Base-by-base conservation (phyloP, 1,284 basidiomycete species). In the Tilletia walkeri region DNA sequence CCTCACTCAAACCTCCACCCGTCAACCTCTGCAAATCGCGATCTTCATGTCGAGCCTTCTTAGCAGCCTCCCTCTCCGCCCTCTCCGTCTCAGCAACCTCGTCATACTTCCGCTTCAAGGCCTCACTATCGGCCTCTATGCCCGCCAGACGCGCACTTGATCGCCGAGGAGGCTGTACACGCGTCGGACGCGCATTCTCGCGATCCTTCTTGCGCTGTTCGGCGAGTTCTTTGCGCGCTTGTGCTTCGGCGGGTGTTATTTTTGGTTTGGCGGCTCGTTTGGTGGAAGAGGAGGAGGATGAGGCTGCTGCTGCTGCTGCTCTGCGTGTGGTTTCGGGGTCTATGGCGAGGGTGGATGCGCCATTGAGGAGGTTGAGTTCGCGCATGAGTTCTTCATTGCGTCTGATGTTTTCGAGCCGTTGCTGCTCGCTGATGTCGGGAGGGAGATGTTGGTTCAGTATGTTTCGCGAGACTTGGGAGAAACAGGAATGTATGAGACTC, bases 351-450 rank as follows among this genome's bases (percentile, higher is more conserved):
- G 72, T 59, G 3, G 74, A 73, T 16, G 75, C 72, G 5, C 80
- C 79, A 9, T 74, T 75, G 41, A 74, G 71, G 50, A 82, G 72
- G 38, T 78, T 76, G 10, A 82, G 74, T 69, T 80, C 80, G 24
- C 76, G 75, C 70, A 82, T 74, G 41, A 82, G 74, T 3, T 71
- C 63, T 65, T 80, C 76, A 77, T 82, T 82, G 41, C 78, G 74
- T n/a, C 70, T 73, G 70, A 82, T 82, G 69, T 82, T 82, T 48
- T 70, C 75, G 53, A 78, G 78, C 16, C 81, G 72, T 65, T 81
- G 76, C 45, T 74, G 68, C 76, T 82, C 81, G 69, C 75, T 77
- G 70, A 30, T 24, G 9, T 5, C 10, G 14, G 24, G 41, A 45
- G 41, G 41, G 41, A 45, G 41, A 45, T 14, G 24, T 30, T 30